Evolutionary conservation across 768 basidiomycete genomes (phyloP), one percentile per base, ranked within the genome.

Genomic region (Aureoboletus auriporus): DNA sequence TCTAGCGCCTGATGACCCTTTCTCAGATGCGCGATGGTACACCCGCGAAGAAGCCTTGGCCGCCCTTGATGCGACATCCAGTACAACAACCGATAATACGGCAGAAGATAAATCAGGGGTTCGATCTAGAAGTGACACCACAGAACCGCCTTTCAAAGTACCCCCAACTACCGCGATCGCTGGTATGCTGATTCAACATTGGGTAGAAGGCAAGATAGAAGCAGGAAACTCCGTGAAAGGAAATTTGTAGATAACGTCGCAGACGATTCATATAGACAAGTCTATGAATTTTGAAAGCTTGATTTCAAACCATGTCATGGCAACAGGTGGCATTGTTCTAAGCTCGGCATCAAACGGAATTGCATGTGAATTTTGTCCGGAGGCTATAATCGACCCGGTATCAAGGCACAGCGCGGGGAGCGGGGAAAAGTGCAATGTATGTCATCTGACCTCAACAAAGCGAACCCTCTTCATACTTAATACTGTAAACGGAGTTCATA

Each of bases 1-100:
- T 42, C 30, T 35, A 33, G 42, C 17, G n/a, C 37, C 14, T 54
- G 40, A 55, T 38, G 26, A 39, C 13, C 14, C 33, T n/a, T 60
- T 26, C 41, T 11, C 59, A 93, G 93, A 97, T 61, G 93, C 93
- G 1, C 78, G 78, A 39, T 99, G 91, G 91, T 96, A 83, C 68
- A 83, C 84, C 10, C 82, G 88, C 4, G 78, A 78, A 14, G 83
- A 92, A 57, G 74, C 97, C 30, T 66, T 77, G 6, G 67, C 72
- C 0, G 80, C 92, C 7, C 71, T 96, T 16, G 8, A 49, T 42
- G 7, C 58, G 46, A 26, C 61, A 61, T 17, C 64, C 63, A 35
- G 65, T 60, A 11, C 69, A 64, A 36, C 50, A 12, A 61, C 66
- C 1, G 67, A 69, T 30, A 61, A 61, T 23, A 23, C 20, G 4